Percentiles rank a stretch among this genome's conserved stretches.
Conservation (phyloP, 2,329 filamentous ascomycete genomes). For the Akanthomyces uredinophilus region DNA sequence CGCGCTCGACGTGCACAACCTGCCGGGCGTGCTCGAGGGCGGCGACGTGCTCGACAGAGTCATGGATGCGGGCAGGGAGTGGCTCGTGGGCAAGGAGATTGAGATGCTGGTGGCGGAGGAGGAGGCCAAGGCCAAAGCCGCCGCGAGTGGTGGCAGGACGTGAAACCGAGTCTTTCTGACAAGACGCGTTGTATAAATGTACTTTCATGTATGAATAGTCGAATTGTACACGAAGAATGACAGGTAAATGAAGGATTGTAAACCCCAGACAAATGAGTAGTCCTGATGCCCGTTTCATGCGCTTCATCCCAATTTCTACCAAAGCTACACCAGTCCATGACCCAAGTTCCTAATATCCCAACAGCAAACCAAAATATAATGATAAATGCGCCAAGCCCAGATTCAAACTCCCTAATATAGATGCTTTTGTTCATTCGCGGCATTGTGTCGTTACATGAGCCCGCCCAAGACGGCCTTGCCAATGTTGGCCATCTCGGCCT, state of each 20-base stretch:
- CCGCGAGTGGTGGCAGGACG: not conserved
- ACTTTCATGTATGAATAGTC: not conserved
- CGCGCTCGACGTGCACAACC: slow-evolving; percentile 71
- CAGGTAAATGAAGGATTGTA: not conserved
- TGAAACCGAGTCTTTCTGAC: not conserved
- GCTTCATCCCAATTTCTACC: not conserved
- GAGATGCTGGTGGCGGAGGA: slow-evolving; percentile 64
- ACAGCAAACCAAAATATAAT: not conserved
- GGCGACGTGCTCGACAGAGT: slow-evolving; percentile 65
- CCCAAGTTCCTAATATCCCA: not conserved
- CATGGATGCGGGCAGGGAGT: slow-evolving; percentile 72
- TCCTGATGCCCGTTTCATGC: not conserved
- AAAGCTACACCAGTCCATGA: not conserved
- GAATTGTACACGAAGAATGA: not conserved
- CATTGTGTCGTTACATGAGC: slow-evolving; percentile 51
- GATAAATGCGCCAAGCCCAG: slow-evolving; percentile 4
- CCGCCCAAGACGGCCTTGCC: slow-evolving; percentile 87
- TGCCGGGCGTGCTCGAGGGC: slow-evolving; percentile 75
- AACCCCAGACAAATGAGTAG: not conserved
- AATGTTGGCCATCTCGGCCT: slow-evolving; percentile 76
- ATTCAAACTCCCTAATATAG: not conserved
- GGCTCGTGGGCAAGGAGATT: slow-evolving; percentile 72
- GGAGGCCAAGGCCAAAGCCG: slow-evolving; percentile 31
- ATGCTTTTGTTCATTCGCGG: not conserved
- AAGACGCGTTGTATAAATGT: not conserved